Evolutionary conservation across 495 filamentous ascomycete species (phyloP).

Genomic region (Lophium mytilinum): DNA sequence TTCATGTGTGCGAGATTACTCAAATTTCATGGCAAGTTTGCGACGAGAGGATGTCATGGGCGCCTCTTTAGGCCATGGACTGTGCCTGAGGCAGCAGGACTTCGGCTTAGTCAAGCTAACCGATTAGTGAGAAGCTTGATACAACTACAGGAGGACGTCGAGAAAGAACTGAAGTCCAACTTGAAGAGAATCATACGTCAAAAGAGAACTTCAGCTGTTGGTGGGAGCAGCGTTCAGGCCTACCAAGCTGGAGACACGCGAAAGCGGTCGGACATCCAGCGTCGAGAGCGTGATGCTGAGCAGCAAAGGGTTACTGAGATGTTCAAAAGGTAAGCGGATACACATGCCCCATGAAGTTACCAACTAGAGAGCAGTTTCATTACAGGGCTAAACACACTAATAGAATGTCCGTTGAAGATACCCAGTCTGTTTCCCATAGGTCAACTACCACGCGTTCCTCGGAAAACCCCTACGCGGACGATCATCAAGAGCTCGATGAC

Average conservation of each 20-base stretch:
- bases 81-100: neutral
- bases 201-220: constrained; percentile 1
- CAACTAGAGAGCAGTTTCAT: neutral
- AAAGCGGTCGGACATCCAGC: neutral
- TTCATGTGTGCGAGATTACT: constrained; percentile 3
- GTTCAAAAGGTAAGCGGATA: constrained; percentile 8
- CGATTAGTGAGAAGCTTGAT: neutral
- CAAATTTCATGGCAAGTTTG: constrained; percentile 3
- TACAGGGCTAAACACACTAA: neutral
- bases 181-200: neutral
- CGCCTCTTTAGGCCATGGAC: constrained; percentile 8
- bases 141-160: neutral
- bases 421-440: neutral
- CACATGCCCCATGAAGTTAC: neutral
- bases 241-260: neutral
- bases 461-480: too few species aligned
- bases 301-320: constrained; percentile 5
- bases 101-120: neutral
- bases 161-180: neutral
- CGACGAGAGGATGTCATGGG: constrained; percentile 3
- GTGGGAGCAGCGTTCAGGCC: constrained; percentile 1
- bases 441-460: neutral
- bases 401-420: neutral
- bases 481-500: neutral
- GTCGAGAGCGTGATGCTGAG: neutral